Conservation (phyloP, 2,329 filamentous ascomycete species). For the Neopestalotiopsis sp. region DNA sequence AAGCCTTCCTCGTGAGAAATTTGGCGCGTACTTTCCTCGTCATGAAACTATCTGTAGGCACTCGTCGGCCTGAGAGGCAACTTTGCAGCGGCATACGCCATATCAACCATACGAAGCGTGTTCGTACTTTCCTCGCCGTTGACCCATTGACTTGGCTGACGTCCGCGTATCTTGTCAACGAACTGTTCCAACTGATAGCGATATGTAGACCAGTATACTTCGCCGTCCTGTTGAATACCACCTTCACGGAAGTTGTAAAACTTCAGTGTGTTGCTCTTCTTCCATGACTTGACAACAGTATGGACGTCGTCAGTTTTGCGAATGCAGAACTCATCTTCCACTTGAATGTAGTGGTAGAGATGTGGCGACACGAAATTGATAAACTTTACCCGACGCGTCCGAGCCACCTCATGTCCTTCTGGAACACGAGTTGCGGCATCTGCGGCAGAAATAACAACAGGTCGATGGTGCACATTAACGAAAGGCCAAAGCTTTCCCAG, state of each 20-base stretch:
- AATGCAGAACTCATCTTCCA: constrained; percentile 37
- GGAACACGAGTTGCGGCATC: constrained; percentile 25
- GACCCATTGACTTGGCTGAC: constrained; percentile 45
- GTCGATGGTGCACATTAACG: constrained; percentile 29
- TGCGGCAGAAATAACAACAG: constrained; percentile 26
- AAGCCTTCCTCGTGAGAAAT: too few species aligned
- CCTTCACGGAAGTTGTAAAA: constrained; percentile 38
- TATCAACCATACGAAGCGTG: constrained; percentile 53
- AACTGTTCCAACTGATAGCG: constrained; percentile 55
- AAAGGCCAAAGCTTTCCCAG: constrained; percentile 25
- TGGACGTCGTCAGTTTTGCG: constrained; percentile 35
- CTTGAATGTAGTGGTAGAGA: constrained; percentile 41
- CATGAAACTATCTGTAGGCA: constrained; percentile 7
- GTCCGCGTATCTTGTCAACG: constrained; percentile 48
- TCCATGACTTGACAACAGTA: constrained; percentile 28
- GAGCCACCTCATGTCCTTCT: constrained; percentile 28
- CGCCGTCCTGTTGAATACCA: constrained; percentile 37
- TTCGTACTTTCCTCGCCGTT: constrained; percentile 46
- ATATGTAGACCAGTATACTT: constrained; percentile 50
- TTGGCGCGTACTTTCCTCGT: too few species aligned
- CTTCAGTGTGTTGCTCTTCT: constrained; percentile 31
- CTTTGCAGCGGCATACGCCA: constrained; percentile 49
- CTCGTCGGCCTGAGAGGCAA: constrained; percentile 30
- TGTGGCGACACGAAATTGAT: constrained; percentile 27
- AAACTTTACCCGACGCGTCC: constrained; percentile 31